Evolutionary conservation across 2,329 filamentous ascomycete genomes (phyloP).

Genomic region (Lecanosticta acicola): DNA sequence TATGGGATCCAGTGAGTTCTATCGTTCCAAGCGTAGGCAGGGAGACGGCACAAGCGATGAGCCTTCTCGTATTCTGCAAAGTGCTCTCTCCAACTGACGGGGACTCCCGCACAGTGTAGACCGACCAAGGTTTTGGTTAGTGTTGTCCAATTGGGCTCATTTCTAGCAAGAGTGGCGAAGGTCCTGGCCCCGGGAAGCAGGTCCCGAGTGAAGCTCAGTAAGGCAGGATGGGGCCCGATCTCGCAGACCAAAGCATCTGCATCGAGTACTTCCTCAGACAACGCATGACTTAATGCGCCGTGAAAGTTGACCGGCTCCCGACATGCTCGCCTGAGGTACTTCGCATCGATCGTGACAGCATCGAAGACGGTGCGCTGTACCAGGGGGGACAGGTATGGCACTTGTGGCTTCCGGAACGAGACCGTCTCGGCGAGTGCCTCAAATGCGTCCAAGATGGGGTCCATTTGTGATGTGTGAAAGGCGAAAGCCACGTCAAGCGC

Average conservation of each 20-base stretch:
- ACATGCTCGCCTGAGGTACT: slow-evolving; percentile 19
- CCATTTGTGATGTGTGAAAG: slow-evolving; percentile 31
- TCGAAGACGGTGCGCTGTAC: slow-evolving; percentile 21
- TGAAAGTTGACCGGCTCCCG: slow-evolving; percentile 41
- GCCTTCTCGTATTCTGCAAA: slow-evolving; percentile 45
- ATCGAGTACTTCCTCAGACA: too few species aligned
- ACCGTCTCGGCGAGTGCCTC: slow-evolving; percentile 12
- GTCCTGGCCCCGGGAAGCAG: neutral
- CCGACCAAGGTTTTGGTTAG: slow-evolving; percentile 44
- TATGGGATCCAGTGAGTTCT: slow-evolving; percentile 36
- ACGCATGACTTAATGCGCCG: slow-evolving; percentile 13
- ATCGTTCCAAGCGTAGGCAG: slow-evolving; percentile 34
- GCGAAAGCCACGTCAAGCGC: slow-evolving; percentile 25
- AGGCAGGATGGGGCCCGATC: too few species aligned
- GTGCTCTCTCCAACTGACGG: slow-evolving; percentile 58
- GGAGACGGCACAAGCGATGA: slow-evolving; percentile 38
- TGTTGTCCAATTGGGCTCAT: slow-evolving; percentile 42
- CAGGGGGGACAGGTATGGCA: slow-evolving; percentile 28
- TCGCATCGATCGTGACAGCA: slow-evolving; percentile 9
- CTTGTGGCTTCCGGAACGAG: slow-evolving; percentile 22
- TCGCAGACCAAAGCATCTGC: too few species aligned
- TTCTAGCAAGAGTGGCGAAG: slow-evolving; percentile 2
- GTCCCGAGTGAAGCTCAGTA: too few species aligned
- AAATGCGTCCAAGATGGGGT: slow-evolving; percentile 27
- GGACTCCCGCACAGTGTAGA: slow-evolving; percentile 50